Conservation (phyloP, 495 filamentous ascomycete species). For the Penicillium fimorum region DNA sequence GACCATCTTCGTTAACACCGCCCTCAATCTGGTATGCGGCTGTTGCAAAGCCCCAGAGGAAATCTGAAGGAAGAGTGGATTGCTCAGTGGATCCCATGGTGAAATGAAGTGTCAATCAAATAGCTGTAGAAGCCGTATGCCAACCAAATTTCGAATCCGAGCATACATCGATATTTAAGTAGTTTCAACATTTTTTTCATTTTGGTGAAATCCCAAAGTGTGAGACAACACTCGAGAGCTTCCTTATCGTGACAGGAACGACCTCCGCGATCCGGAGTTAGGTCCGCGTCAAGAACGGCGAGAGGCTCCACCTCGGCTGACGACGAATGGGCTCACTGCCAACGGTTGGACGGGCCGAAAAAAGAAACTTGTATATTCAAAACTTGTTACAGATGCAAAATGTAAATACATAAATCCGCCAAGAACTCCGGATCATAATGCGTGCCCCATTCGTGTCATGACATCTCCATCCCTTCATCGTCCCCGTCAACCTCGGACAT, state of each 20-base stretch:
- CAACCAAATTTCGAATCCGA: not conserved
- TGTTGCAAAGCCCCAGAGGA: conserved; percentile 81
- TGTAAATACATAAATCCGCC: conserved; percentile 5
- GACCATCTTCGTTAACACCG: conserved; percentile 62
- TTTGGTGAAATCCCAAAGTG: conserved; percentile 5
- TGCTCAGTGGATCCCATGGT: conserved; percentile 34
- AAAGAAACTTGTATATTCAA: not conserved
- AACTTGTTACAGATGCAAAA: conserved; percentile 8
- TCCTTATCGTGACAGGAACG: conserved; percentile 32
- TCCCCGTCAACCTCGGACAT: conserved; percentile 62
- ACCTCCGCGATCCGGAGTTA: conserved; percentile 65
- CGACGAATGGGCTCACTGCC: conserved; percentile 9
- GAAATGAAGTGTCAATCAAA: conserved; percentile 31
- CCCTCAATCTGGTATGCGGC: conserved; percentile 82
- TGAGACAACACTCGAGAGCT: conserved; percentile 11
- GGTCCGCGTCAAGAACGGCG: conserved; percentile 25
- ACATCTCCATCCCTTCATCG: conserved; percentile 70
- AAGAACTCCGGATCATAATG: conserved; percentile 22
- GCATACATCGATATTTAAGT: conserved; percentile 10
- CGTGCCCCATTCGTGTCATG: conserved; percentile 37
- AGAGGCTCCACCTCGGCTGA: conserved; percentile 15
- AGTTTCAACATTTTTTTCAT: conserved; percentile 4
- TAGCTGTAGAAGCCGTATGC: not conserved
- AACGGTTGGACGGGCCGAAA: conserved; percentile 31
- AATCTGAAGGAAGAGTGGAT: conserved; percentile 63